These are phyloP conservation scores for Penicillium sp. DNA, from an alignment of 2,329 filamentous ascomycete genomes.

Conservation along the genomic window DNA sequence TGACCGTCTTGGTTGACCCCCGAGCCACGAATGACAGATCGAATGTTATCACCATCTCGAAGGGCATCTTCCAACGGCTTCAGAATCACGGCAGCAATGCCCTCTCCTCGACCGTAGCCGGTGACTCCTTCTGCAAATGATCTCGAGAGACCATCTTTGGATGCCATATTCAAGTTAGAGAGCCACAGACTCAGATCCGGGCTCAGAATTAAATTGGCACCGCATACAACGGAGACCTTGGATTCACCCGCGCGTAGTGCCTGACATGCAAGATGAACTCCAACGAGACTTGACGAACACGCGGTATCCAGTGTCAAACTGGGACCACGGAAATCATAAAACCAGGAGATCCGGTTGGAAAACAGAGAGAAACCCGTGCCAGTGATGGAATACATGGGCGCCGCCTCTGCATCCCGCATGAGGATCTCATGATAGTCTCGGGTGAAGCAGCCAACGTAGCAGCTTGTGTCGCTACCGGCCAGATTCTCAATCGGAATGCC, in stretches of 20 bases:
- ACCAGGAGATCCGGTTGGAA: slow-evolving; percentile 33
- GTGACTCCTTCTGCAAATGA: not conserved
- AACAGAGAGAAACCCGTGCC: slow-evolving; percentile 29
- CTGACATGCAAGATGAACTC: slow-evolving; percentile 2
- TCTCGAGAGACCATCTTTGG: not conserved
- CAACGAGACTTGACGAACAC: slow-evolving; percentile 39
- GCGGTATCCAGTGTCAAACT: slow-evolving; percentile 44
- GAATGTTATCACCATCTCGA: not conserved
- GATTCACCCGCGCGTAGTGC: not conserved
- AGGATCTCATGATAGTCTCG: slow-evolving; percentile 3
- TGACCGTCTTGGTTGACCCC: not conserved
- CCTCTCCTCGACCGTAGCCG: not conserved
- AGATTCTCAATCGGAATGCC: slow-evolving; percentile 6
- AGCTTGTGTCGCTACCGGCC: slow-evolving; percentile 6
- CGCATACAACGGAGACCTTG: not conserved
- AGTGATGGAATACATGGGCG: slow-evolving; percentile 10
- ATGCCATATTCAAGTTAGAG: not conserved
- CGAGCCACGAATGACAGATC: not conserved
- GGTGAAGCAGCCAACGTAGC: slow-evolving; percentile 5
- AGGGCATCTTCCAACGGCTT: not conserved
- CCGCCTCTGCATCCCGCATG: slow-evolving; percentile 2
- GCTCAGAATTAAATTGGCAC: not conserved
- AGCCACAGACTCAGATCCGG: not conserved
- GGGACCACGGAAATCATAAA: slow-evolving; percentile 9
- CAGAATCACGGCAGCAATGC: not conserved